Evolutionary conservation across 768 basidiomycete species (phyloP).

Genomic region (Vishniacozyma victoriae): DNA sequence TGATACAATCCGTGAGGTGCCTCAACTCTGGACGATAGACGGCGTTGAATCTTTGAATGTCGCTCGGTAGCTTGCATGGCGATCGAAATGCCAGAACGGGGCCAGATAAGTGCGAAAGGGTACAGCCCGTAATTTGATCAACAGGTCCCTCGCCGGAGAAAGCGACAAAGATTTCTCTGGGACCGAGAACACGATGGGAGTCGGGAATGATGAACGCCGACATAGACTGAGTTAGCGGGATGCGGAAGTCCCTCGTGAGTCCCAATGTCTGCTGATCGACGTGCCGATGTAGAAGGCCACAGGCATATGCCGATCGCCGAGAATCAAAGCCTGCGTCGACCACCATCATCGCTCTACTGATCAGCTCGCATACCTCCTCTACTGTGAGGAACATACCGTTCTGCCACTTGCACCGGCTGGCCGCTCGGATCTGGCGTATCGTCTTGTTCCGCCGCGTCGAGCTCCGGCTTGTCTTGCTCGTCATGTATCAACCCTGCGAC

Average conservation of each 20-base stretch:
- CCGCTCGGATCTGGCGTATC: slow-evolving; percentile 25
- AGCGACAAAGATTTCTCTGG: slow-evolving; percentile 26
- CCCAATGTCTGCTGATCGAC: slow-evolving; percentile 3
- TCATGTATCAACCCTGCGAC: slow-evolving; percentile 18
- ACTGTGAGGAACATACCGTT: slow-evolving; percentile 14
- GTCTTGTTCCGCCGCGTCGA: slow-evolving; percentile 4
- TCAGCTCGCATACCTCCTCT: neutral
- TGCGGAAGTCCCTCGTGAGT: slow-evolving; percentile 15
- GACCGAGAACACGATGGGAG: slow-evolving; percentile 12
- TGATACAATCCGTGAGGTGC: slow-evolving; percentile 31
- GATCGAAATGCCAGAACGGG: slow-evolving; percentile 25
- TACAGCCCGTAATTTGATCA: slow-evolving; percentile 18
- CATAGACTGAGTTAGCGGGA: slow-evolving; percentile 21
- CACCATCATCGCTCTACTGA: slow-evolving; percentile 17
- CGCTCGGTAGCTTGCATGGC: slow-evolving; percentile 38
- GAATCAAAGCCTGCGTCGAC: slow-evolving; percentile 26
- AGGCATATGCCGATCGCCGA: slow-evolving; percentile 12
- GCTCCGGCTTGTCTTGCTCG: slow-evolving; percentile 3
- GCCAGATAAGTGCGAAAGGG: slow-evolving; percentile 19
- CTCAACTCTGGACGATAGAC: slow-evolving; percentile 28
- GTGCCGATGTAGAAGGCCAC: slow-evolving; percentile 18
- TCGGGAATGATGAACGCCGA: slow-evolving; percentile 38
- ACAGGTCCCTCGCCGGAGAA: slow-evolving; percentile 17
- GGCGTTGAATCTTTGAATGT: slow-evolving; percentile 30
- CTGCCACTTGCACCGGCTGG: slow-evolving; percentile 23